phyloP scores from a whole-genome alignment of 441 rosid genomes.

The Lagerstroemia fauriei region DNA sequence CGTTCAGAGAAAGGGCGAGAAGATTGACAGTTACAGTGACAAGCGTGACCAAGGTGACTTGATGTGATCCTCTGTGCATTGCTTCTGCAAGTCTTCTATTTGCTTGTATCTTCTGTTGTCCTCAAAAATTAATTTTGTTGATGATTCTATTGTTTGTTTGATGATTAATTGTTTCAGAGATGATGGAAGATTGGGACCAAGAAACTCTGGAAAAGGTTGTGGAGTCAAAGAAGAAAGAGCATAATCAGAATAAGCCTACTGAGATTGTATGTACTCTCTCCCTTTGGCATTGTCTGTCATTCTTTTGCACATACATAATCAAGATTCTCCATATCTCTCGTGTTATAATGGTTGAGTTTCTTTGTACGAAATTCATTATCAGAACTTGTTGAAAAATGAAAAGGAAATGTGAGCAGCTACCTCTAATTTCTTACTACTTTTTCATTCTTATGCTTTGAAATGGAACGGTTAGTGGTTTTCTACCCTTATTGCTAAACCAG shows the following conservation, averaged over 20 bases:
- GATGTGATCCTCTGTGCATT: too few species aligned
- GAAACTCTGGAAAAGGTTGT: slow-evolving; percentile 89
- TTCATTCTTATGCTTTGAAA: neutral
- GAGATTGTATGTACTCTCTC: slow-evolving; percentile 63
- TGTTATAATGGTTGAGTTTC: neutral
- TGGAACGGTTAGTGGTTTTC: neutral
- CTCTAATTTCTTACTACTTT: too few species aligned
- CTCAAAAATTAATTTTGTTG: neutral
- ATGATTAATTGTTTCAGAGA: slow-evolving; percentile 38
- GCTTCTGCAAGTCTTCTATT: too few species aligned
- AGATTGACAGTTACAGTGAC: slow-evolving; percentile 82
- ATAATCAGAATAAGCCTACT: slow-evolving; percentile 84
- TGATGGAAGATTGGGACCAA: slow-evolving; percentile 97
- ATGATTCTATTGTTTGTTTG: slow-evolving; percentile 1
- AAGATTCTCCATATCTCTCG: neutral
- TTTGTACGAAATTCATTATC: neutral
- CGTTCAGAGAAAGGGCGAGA: slow-evolving; percentile 60
- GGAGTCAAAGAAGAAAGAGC: slow-evolving; percentile 75
- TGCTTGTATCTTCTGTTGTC: neutral
- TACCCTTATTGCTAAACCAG: neutral
- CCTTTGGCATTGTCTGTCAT: neutral
- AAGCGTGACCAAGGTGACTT: slow-evolving; percentile 66
- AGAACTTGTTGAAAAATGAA: neutral
- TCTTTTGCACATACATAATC: neutral
- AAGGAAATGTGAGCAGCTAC: too few species aligned